Percentiles rank a stretch among this genome's conserved stretches.
These are phyloP conservation scores for Erodium chrysanthum DNA, from an alignment of 441 rosid genomes.

Conservation along the genomic window DNA sequence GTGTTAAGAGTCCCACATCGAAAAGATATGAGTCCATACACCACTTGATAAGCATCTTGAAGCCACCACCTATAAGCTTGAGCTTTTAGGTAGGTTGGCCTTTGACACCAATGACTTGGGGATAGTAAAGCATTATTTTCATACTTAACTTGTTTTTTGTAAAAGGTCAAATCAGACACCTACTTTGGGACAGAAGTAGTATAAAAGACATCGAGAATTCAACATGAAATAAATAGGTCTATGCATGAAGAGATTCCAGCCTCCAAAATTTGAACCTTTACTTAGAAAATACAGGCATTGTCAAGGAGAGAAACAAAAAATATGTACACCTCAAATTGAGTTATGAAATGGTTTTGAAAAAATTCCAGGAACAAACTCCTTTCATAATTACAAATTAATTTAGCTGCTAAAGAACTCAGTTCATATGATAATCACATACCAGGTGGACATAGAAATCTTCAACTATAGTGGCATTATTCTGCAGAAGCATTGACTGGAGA, in stretches of 20 bases:
- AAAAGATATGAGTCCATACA: too few relatives aligned
- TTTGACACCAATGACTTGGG: not conserved
- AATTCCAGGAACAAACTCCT: not conserved
- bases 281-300: not conserved
- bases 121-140: not conserved
- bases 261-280: not conserved
- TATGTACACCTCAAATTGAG: not conserved
- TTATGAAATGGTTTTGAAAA: not conserved
- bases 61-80: too few relatives aligned
- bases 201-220: not conserved
- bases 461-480: constrained; percentile 63
- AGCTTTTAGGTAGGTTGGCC: too few relatives aligned
- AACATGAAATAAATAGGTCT: not conserved
- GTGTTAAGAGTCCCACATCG: too few relatives aligned
- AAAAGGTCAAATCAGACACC: not conserved
- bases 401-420: not conserved
- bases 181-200: not conserved
- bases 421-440: constrained; percentile 37
- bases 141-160: not conserved
- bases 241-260: not conserved
- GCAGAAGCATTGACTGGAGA: constrained; percentile 82
- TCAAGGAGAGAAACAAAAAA: not conserved
- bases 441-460: constrained; percentile 77
- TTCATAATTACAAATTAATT: not conserved
- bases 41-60: too few relatives aligned